Evolutionary conservation across 495 filamentous ascomycete genomes (phyloP).

Genomic region (Hyaloscypha variabilis): DNA sequence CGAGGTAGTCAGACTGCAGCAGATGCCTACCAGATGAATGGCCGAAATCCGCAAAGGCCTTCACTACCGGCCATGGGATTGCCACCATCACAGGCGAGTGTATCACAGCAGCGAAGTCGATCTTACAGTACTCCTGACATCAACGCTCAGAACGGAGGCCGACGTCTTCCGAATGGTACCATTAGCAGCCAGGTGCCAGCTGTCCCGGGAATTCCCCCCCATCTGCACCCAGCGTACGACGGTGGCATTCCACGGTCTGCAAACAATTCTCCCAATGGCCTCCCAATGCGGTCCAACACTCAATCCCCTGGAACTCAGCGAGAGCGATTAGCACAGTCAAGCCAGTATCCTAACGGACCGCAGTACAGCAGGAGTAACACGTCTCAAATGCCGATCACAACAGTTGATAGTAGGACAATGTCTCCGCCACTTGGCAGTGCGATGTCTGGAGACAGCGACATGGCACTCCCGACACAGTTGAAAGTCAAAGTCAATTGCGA

Average conservation of each 20-base stretch:
- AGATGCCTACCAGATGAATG: slow-evolving; percentile 64
- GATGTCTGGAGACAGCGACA: slow-evolving; percentile 48
- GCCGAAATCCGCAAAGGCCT: slow-evolving; percentile 71
- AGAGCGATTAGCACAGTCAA: slow-evolving; percentile 32
- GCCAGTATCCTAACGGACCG: slow-evolving; percentile 25
- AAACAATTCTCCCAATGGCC: slow-evolving; percentile 52
- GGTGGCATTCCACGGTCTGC: slow-evolving; percentile 55
- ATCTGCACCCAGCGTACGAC: slow-evolving; percentile 58
- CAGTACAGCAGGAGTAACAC: slow-evolving; percentile 28
- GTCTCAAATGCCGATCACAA: slow-evolving; percentile 40
- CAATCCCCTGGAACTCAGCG: slow-evolving; percentile 54
- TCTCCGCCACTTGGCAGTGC: slow-evolving; percentile 32
- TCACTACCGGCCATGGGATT: slow-evolving; percentile 74
- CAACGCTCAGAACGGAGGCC: slow-evolving; percentile 44
- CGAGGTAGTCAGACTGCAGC: slow-evolving; percentile 69
- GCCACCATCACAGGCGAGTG: slow-evolving; percentile 44
- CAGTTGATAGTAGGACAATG: slow-evolving; percentile 41
- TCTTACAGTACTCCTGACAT: slow-evolving; percentile 68
- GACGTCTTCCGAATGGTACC: slow-evolving; percentile 36
- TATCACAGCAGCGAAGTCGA: slow-evolving; percentile 53
- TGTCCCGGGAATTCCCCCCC: slow-evolving; percentile 58
- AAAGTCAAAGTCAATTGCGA: slow-evolving; percentile 93
- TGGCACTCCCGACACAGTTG: slow-evolving; percentile 75
- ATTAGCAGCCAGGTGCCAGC: slow-evolving; percentile 46
- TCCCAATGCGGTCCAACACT: slow-evolving; percentile 51